Evolutionary conservation across 2,329 filamentous ascomycete species (phyloP).

Genomic region (Fonsecaea multimorphosa): DNA sequence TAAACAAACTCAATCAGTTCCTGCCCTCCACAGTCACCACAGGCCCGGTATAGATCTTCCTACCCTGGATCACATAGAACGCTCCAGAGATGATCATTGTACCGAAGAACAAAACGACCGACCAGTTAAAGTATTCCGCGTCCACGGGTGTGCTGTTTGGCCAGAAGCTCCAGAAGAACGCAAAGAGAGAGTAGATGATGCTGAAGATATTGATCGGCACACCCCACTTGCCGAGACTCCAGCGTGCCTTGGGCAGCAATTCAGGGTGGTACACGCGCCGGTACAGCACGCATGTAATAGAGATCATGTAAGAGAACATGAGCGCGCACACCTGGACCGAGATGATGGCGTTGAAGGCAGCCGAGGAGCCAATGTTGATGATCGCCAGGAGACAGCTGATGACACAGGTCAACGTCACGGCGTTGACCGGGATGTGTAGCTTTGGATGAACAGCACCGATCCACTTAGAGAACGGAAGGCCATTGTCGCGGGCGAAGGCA

Average conservation of each 20-base stretch:
- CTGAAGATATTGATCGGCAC: slow-evolving; percentile 45
- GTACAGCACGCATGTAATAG: slow-evolving; percentile 54
- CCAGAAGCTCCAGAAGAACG: slow-evolving; percentile 58
- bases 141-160: slow-evolving; percentile 47
- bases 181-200: slow-evolving; percentile 43
- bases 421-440: slow-evolving; percentile 35
- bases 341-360: slow-evolving; percentile 41
- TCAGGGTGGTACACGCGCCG: slow-evolving; percentile 48
- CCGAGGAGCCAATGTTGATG: slow-evolving; percentile 35
- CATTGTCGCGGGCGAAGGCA: slow-evolving; percentile 53
- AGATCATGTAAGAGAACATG: slow-evolving; percentile 58
- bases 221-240: slow-evolving; percentile 50
- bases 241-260: slow-evolving; percentile 50
- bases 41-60: slow-evolving; percentile 44
- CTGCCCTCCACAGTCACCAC: slow-evolving; percentile 39
- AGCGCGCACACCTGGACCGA: slow-evolving; percentile 57
- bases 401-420: slow-evolving; percentile 30
- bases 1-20: neutral
- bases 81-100: slow-evolving; percentile 49
- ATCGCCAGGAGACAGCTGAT: slow-evolving; percentile 29
- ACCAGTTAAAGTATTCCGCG: slow-evolving; percentile 57
- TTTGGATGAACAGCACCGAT: slow-evolving; percentile 41
- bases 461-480: slow-evolving; percentile 50
- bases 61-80: slow-evolving; percentile 47
- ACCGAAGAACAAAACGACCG: slow-evolving; percentile 51